Base-by-base conservation (phyloP, 192 early-diverging fungal species). In the Dispira parvispora region DNA sequence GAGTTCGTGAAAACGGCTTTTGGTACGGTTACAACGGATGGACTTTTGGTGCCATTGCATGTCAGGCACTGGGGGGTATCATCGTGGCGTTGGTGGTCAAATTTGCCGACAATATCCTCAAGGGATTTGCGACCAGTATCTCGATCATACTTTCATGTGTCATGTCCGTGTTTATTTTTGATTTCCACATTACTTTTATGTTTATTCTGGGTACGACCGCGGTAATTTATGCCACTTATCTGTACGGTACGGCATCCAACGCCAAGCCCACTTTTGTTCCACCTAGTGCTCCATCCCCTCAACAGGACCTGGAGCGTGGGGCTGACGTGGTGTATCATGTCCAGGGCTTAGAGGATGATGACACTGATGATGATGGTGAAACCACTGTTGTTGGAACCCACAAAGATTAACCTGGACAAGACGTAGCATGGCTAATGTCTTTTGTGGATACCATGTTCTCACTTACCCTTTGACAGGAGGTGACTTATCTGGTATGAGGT, bases 31-130 rank as follows among this genome's bases (percentile, higher is more conserved):
- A 99, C 73, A 91, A 79, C 45, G 27, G 52, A 27, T 84, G 91
- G 79, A 89, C 92, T 1, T 81, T 78, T 65, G 75, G 67, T 4
- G 93, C 91, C 4, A 99, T 99, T 61, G 64, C 73, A 4, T 86
- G 84, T 67, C 93, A 96, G 73, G 92, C 96, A 0, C 67, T 88
- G 18, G 96, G 96, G 45, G 96, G 96, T 8, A 74, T 99, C 10
- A 82, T 99, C 62, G 96, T 97, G 0, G 92, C 96, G 0, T 66
- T 99, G 0, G 94, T 99, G 3, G 94, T 99, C 46, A 94, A 96
- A 75, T 96, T 92, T 70, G 94, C 96, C 0, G 94, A 99, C 68
- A 99, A 97, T 65, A 97, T 99, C 63, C 75, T 99, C 44, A 99
- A 99, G 69, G 92, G 96, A n/a, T 99, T 99, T 78, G 92, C 96